Base-by-base conservation (phyloP, 1,139 yeast genomes). In the Kurtzmaniella quercitrusa region DNA sequence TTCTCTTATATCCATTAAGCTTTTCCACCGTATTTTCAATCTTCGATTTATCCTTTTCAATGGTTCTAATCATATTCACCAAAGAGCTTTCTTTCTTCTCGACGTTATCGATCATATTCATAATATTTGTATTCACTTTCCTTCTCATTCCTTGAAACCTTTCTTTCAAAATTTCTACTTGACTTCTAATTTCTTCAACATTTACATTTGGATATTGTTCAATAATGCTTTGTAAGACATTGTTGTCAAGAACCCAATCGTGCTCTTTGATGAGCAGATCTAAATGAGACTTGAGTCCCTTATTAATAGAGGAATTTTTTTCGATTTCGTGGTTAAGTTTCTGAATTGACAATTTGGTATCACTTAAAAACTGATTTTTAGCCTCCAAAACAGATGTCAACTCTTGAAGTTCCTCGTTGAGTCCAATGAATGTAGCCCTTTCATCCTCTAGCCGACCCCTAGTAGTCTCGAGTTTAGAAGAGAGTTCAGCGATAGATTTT, bases 31-130 rank as follows among this genome's bases (percentile, higher is more conserved):
- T 91, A 50, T 87, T 90, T 53, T 86, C 93, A 54, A 94, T 93
- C 68, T 93, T 93, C 16, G 80, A 68, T 62, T 91, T 90, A 63
- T 94, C 98, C 62, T 83, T 87, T 57, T 87, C 95, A 54, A 94
- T 90, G 3, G 96, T 90, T 45, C 75, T 77, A 47, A 94, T 85
- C 91, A 89, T 90, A 8, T 79, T 77, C 53, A 81, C 83, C 54
- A 94, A 73, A 8, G 93, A 75, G 2, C 74, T 65, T 60, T 91
- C 98, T 58, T 90, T 89, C 72, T 85, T 87, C 60, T 91, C 97
- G 17, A 90, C 95, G 51, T 85, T 87, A 56, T 91, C 98, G 52
- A 94, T 89, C 89, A 90, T 87, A 55, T 84, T 82, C 91, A 91
- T 88, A 49, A 93, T 93, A 57, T 90, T 86, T 11, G 87, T 77